Percentiles rank a stretch among this genome's conserved stretches.
These are phyloP conservation scores for Rhytidiadelphus loreus DNA, from an alignment of 225 moss, liverwort and hornwort genomes.

Conservation along the genomic window DNA sequence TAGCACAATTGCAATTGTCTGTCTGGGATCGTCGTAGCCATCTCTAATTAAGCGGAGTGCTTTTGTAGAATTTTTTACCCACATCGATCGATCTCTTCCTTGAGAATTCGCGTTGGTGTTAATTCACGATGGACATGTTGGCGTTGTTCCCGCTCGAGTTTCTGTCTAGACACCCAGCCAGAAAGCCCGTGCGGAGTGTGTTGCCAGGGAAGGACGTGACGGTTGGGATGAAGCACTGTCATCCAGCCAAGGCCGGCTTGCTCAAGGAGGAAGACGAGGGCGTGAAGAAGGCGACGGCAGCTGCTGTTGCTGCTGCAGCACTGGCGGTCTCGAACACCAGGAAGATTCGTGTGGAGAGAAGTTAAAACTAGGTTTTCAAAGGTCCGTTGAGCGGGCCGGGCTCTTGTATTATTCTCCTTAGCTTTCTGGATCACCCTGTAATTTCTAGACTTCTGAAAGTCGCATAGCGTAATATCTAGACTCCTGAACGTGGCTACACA, in stretches of 20 bases:
- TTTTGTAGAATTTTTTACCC: neutral
- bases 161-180: constrained; percentile 15
- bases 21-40: neutral
- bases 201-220: constrained; percentile 10
- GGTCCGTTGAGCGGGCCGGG: neutral
- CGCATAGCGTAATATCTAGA: neutral
- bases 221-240: neutral
- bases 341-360: neutral
- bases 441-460: neutral
- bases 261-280: constrained; percentile 13
- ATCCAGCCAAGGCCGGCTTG: neutral
- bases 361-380: neutral
- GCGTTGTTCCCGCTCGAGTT: constrained; percentile 44
- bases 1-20: neutral
- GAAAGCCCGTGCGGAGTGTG: constrained; percentile 5
- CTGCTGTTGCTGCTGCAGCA: neutral
- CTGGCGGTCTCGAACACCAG: neutral
- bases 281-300: neutral
- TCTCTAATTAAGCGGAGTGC: neutral
- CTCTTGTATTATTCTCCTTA: neutral
- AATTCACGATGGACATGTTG: constrained; percentile 24
- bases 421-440: neutral
- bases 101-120: too few species aligned
- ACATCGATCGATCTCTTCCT: neutral
- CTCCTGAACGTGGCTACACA: neutral